Percentiles rank a stretch among this genome's conserved stretches.
These are phyloP conservation scores for Dissophora globulifera DNA, from an alignment of 192 early-diverging fungal genomes.

Conservation along the genomic window DNA sequence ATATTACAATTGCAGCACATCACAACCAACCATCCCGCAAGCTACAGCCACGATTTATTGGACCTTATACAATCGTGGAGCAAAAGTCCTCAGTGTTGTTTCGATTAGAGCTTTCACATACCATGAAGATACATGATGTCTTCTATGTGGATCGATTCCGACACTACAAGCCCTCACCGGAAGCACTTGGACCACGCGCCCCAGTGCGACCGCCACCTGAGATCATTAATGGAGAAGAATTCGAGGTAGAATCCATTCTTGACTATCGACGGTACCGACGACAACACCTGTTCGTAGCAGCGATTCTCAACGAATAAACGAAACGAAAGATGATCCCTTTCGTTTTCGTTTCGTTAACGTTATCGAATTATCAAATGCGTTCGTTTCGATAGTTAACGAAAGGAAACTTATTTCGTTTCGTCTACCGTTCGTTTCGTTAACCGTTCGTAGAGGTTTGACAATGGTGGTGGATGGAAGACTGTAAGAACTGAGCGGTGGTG, in stretches of 20 bases:
- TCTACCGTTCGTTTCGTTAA: too few species aligned
- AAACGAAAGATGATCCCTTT: too few species aligned
- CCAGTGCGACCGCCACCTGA: neutral
- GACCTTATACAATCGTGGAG: conserved; percentile 9
- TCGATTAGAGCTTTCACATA: neutral
- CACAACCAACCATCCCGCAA: neutral
- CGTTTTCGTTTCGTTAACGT: too few species aligned
- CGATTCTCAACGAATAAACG: too few species aligned
- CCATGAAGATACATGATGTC: conserved; percentile 3
- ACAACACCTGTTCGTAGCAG: too few species aligned
- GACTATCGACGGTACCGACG: neutral
- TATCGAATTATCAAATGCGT: too few species aligned
- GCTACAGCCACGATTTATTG: conserved; percentile 1
- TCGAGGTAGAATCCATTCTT: conserved; percentile 7
- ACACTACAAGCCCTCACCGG: neutral
- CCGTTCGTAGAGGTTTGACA: too few species aligned
- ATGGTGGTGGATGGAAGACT: too few species aligned
- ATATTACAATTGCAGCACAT: neutral
- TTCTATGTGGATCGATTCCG: conserved; percentile 4
- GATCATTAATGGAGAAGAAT: neutral
- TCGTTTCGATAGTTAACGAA: too few species aligned
- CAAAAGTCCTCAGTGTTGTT: conserved; percentile 8
- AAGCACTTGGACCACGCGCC: conserved; percentile 2
- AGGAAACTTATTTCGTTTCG: too few species aligned
- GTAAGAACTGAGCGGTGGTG: too few species aligned